phyloP scores from a whole-genome alignment of 139 green algal species.

The Picochlorum sp. region DNA sequence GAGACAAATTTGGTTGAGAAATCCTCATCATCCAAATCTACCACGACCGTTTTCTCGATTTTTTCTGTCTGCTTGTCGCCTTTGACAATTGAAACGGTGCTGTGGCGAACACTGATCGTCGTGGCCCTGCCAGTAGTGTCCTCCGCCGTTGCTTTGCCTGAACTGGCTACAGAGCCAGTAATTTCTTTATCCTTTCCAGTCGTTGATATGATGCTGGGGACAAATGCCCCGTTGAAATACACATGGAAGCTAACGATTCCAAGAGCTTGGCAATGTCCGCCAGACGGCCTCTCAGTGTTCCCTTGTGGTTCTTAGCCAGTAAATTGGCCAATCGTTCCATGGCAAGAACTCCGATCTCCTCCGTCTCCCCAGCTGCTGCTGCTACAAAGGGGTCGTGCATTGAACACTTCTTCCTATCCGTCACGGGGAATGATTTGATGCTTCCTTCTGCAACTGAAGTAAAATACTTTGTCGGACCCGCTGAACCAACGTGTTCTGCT shows the following conservation, averaged over 20 bases:
- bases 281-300: slow-evolving; percentile 17
- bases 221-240: slow-evolving; percentile 13
- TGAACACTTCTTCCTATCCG: neutral
- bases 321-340: slow-evolving; percentile 25
- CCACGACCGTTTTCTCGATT: neutral
- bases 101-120: slow-evolving; percentile 1
- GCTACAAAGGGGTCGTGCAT: slow-evolving; percentile 6
- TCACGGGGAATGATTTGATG: neutral
- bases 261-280: slow-evolving; percentile 19
- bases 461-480: slow-evolving; percentile 4
- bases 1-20: slow-evolving; percentile 2
- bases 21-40: slow-evolving; percentile 8
- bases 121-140: neutral
- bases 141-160: slow-evolving; percentile 12
- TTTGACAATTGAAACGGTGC: neutral
- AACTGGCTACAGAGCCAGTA: slow-evolving; percentile 17
- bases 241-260: slow-evolving; percentile 19
- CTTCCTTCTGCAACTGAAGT: slow-evolving; percentile 20
- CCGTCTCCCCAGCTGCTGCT: slow-evolving; percentile 17
- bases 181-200: slow-evolving; percentile 8
- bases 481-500: neutral
- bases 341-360: slow-evolving; percentile 24
- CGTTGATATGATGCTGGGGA: slow-evolving; percentile 14
- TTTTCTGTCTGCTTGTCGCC: neutral
- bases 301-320: slow-evolving; percentile 19